These are phyloP conservation scores for Magnaporthiopsis poae DNA, from an alignment of 2,329 filamentous ascomycete species.

Conservation along the genomic window DNA sequence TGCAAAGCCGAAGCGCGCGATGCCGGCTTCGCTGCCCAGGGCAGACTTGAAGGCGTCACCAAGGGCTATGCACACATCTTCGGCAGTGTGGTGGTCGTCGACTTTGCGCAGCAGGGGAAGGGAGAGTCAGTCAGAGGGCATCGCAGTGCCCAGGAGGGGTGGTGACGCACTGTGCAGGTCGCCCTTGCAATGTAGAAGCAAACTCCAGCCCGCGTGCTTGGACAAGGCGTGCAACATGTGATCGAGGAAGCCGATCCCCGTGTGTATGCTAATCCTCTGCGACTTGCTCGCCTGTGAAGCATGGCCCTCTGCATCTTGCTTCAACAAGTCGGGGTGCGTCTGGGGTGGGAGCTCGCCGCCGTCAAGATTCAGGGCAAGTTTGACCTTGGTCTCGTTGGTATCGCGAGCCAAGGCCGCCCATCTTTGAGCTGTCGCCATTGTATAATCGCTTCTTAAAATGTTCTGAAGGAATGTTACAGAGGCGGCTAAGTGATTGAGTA, in stretches of 20 bases:
- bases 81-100: slow-evolving; percentile 96
- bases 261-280: slow-evolving; percentile 79
- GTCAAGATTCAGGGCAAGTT: slow-evolving; percentile 84
- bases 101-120: slow-evolving; percentile 39
- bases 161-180: slow-evolving; percentile 74
- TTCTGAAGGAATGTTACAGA: neutral
- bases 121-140: neutral
- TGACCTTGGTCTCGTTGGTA: slow-evolving; percentile 97
- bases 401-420: slow-evolving; percentile 73
- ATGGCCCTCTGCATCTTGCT: slow-evolving; percentile 50
- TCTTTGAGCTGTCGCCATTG: slow-evolving; percentile 24
- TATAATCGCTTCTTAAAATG: neutral
- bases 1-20: slow-evolving; percentile 82
- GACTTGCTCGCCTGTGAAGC: slow-evolving; percentile 75
- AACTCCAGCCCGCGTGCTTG: slow-evolving; percentile 90
- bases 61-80: slow-evolving; percentile 88
- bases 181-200: slow-evolving; percentile 72
- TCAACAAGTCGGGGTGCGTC: slow-evolving; percentile 45
- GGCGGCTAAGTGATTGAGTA: neutral
- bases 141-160: neutral
- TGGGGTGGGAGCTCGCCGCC: slow-evolving; percentile 67
- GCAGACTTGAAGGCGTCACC: slow-evolving; percentile 75
- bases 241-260: slow-evolving; percentile 93
- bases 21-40: slow-evolving; percentile 66
- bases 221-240: slow-evolving; percentile 97